phyloP scores from a whole-genome alignment of 2,329 filamentous ascomycete genomes.

The Phaeophleospora eucalypticola region DNA sequence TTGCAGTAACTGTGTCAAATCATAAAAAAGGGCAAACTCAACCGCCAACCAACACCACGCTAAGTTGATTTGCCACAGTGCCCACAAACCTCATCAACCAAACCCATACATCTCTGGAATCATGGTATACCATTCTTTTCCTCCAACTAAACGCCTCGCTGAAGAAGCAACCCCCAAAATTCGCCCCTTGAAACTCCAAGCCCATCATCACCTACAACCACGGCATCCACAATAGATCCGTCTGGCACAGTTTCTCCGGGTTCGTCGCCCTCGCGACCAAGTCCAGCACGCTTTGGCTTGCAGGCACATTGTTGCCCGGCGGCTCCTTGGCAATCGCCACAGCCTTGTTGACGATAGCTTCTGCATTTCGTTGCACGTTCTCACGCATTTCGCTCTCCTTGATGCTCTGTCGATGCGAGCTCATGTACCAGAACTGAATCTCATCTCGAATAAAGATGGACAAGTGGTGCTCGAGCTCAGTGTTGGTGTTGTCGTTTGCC shows the following conservation, averaged over 20 bases:
- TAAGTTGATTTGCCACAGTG: background rate
- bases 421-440: slow-evolving; percentile 95
- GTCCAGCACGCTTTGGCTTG: slow-evolving; percentile 96
- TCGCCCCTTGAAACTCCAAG: background rate
- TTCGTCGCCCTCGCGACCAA: slow-evolving; percentile 89
- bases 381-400: slow-evolving; percentile 69
- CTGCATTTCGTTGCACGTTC: slow-evolving; percentile 78
- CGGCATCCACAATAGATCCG: slow-evolving; percentile 95
- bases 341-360: slow-evolving; percentile 87
- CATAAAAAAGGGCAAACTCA: background rate
- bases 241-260: slow-evolving; percentile 79
- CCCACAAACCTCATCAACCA: too few species aligned
- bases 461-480: slow-evolving; percentile 89
- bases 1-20: too few species aligned
- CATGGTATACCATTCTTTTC: background rate
- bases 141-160: background rate
- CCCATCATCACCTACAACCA: slow-evolving; percentile 62
- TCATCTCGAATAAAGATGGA: slow-evolving; percentile 95
- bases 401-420: slow-evolving; percentile 62
- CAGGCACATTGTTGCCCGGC: slow-evolving; percentile 70
- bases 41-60: slow-evolving; percentile 2
- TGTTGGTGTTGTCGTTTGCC: slow-evolving; percentile 26
- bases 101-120: background rate
- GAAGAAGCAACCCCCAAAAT: background rate
- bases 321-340: slow-evolving; percentile 70